Evolutionary conservation across 805 yeast genomes (phyloP), one percentile per base, ranked within the genome.

Genomic region (Ogataea pilisensis): DNA sequence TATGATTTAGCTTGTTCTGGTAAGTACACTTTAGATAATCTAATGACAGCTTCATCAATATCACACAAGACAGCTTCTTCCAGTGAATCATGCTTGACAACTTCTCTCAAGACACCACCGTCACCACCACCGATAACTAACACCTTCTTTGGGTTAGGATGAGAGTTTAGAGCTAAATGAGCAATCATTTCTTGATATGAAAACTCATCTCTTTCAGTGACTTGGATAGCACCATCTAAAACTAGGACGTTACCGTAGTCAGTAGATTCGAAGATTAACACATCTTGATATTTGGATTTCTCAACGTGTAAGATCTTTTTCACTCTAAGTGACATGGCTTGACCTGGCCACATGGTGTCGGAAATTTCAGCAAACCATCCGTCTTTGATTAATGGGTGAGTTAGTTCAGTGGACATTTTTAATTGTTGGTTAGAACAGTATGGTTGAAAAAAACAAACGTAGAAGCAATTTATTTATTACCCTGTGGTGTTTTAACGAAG

Each of bases 101-200:
- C 81, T 61, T 89, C 97, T 54, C 97, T 75, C 28, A 90, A 66
- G 17, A 89, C 96, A 46, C 97, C 97, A 49, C 97, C 95, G 61
- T 89, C 97, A 32, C 97, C 97, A 20, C 97, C 97, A 21, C 97
- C 97, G 53, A 89, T 85, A 24, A 89, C 93, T 38, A 89, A 73
- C 8, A 88, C 95, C 40, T 72, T 75, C 51, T 75, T 76, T 2
- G 97, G 96, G 31, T 70, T 55, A 3, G 78, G 76, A 64, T 89
- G 97, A 9, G 86, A 66, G 75, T 81, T 79, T 42, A 90, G 56
- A 4, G 96, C 90, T 22, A 87, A 64, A 61, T 90, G 95, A 2
- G 95, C 68, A 47, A 89, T 90, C 80, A 87, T 78, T 60, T 89
- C 97, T 65, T 89, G 97, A 63, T 89, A 89, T 11, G 95, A 88